These are phyloP conservation scores for Colletotrichum spaethianum DNA, from an alignment of 2,329 filamentous ascomycete species.

Conservation along the genomic window DNA sequence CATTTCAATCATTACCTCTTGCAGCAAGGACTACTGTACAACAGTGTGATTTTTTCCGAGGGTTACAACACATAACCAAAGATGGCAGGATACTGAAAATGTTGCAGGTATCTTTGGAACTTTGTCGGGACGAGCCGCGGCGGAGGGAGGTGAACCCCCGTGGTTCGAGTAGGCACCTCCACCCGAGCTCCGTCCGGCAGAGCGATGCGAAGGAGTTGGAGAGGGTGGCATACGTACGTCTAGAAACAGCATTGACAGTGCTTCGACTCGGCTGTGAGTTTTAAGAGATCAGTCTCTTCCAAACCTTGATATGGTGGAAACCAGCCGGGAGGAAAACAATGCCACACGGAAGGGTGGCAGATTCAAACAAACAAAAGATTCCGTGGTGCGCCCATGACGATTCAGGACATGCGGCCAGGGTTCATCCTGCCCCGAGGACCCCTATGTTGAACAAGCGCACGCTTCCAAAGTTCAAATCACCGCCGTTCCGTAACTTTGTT, in stretches of 20 bases:
- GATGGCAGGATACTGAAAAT: background rate
- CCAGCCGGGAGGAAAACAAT: background rate
- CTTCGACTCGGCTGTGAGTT: background rate
- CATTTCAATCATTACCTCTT: background rate
- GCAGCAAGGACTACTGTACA: background rate
- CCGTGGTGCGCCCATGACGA: background rate
- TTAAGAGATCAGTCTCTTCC: background rate
- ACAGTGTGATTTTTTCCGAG: background rate
- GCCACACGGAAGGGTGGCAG: background rate
- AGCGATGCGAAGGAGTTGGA: background rate
- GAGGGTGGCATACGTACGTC: background rate
- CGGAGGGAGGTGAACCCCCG: background rate
- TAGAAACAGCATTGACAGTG: background rate
- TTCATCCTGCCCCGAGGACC: slow-evolving; percentile 26
- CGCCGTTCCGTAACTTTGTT: slow-evolving; percentile 13
- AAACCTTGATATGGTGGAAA: background rate
- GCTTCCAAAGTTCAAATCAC: slow-evolving; percentile 4
- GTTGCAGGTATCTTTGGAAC: background rate
- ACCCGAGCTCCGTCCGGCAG: background rate
- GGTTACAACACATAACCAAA: background rate
- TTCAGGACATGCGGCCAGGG: slow-evolving; percentile 8
- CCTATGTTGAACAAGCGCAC: slow-evolving; percentile 17
- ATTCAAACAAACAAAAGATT: background rate
- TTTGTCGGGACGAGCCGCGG: background rate
- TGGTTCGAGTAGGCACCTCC: background rate